These are phyloP conservation scores for Kandelia obovata DNA, from an alignment of 345 rosid species.

Conservation along the genomic window DNA sequence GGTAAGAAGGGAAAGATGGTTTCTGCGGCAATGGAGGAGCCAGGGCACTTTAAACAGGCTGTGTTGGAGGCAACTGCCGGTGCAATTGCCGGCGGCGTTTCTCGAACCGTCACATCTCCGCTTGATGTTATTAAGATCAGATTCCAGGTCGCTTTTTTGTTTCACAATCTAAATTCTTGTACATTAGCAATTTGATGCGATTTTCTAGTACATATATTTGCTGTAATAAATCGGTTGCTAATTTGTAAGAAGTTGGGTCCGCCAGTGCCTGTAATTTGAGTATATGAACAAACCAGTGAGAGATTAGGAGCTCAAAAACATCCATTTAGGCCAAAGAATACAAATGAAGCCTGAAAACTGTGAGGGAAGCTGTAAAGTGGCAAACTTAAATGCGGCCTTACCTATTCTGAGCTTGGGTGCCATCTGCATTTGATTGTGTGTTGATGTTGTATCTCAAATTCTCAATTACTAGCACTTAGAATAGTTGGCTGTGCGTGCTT, in stretches of 20 bases:
- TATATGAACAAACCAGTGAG: too few relatives aligned
- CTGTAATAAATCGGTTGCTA: too few relatives aligned
- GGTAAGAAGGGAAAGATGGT: slow-evolving; percentile 8
- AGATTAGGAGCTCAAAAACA: too few relatives aligned
- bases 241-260: too few relatives aligned
- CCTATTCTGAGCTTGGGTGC: not conserved
- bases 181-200: not conserved
- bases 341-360: too few relatives aligned
- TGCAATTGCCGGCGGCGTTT: slow-evolving; percentile 72
- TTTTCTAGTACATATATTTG: not conserved
- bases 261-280: too few relatives aligned
- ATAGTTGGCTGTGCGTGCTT: not conserved
- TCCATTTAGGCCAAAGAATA: too few relatives aligned
- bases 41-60: slow-evolving; percentile 71
- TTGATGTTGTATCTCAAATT: too few relatives aligned
- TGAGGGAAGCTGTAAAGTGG: too few relatives aligned
- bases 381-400: not conserved
- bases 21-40: slow-evolving; percentile 48
- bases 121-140: slow-evolving; percentile 97
- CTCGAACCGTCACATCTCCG: slow-evolving; percentile 91
- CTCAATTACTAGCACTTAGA: too few relatives aligned
- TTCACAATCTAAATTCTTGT: not conserved
- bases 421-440: not conserved
- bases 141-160: slow-evolving; percentile 60
- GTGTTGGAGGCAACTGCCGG: slow-evolving; percentile 66